A percentile compares a stretch with the other conserved stretches of the same genome.
Conservation (phyloP, 2,329 filamentous ascomycete species). For the Hyphodiscus sp. region DNA sequence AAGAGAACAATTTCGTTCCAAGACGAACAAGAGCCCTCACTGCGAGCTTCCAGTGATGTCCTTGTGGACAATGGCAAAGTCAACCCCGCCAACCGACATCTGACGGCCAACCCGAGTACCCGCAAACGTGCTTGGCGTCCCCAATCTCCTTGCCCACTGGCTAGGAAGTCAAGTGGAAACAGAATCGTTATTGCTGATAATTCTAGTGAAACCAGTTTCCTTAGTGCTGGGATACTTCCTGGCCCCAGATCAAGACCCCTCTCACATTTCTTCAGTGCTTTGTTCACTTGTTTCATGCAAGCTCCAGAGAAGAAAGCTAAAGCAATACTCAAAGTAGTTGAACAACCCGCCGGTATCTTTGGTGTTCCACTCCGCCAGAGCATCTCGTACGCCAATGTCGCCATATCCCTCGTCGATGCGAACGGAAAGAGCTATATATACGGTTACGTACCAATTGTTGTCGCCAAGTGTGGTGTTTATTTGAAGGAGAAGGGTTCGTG, state of each 20-base stretch:
- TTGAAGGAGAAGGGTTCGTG: constrained; percentile 90
- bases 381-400: constrained; percentile 96
- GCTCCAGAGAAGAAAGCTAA: background rate
- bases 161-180: background rate
- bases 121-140: constrained; percentile 2
- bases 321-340: constrained; percentile 11
- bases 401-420: constrained; percentile 90
- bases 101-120: background rate
- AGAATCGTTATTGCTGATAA: background rate
- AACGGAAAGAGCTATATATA: constrained; percentile 95
- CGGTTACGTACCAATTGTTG: constrained; percentile 95
- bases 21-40: background rate
- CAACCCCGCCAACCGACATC: background rate
- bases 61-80: background rate
- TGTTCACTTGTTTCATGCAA: background rate
- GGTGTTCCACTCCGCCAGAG: constrained; percentile 88
- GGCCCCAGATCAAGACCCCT: background rate
- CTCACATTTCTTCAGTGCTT: constrained; percentile 1
- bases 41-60: background rate
- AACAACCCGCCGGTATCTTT: constrained; percentile 69
- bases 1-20: background rate
- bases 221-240: constrained; percentile 1
- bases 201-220: constrained; percentile 2
- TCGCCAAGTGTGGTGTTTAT: constrained; percentile 96
- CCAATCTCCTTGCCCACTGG: background rate